Evolutionary conservation across 163 green algal species (phyloP), one percentile per base, ranked within the genome.

Genomic region (Chlamydomonas reinhardtii): DNA sequence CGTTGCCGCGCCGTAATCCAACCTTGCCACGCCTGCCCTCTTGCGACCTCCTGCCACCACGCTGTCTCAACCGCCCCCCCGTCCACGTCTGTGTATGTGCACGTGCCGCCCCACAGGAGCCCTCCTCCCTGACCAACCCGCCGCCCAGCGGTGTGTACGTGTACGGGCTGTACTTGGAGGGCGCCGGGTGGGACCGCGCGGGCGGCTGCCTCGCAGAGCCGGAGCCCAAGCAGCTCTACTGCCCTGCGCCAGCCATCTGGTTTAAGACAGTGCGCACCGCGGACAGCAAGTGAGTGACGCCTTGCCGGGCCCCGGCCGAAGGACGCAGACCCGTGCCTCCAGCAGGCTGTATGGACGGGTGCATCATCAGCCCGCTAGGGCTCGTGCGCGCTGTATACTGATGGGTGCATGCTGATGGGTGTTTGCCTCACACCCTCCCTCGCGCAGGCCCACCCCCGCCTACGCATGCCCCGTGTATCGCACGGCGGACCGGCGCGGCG

Each of bases 401-500:
- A 65, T 9, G 61, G n/a, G n/a, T n/a, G 6, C 19, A 17, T 68
- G 43, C 20, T 22, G 2, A 37, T 0, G 35, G n/a, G 39, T 25
- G 4, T 9, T 22, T 39, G 39, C 37, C 17, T 39, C 19, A 34
- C 16, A 62, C 25, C 66, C 66, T 31, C 29, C 9, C 66, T 24
- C 24, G 86, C 84, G 0, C 76, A 82, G 71, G 87, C 91, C 59
- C 64, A 89, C 34, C 62, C 78, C 52, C 84, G 27, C 84, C 35
- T 96, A 94, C 74, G 89, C 89, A 32, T 96, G 93, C 78, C 93
- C 93, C 15, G 76, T 94, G 32, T 96, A 95, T 71, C 92, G 90
- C 52, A 96, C 92, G 2, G 72, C 59, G 4, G 92, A 94, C 31
- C 90, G 91, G 15, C 83, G 87, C 52, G 94, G 94, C 27, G 91